phyloP scores from a whole-genome alignment of 1,284 basidiomycete species.

The Veloboletus limbatus region DNA sequence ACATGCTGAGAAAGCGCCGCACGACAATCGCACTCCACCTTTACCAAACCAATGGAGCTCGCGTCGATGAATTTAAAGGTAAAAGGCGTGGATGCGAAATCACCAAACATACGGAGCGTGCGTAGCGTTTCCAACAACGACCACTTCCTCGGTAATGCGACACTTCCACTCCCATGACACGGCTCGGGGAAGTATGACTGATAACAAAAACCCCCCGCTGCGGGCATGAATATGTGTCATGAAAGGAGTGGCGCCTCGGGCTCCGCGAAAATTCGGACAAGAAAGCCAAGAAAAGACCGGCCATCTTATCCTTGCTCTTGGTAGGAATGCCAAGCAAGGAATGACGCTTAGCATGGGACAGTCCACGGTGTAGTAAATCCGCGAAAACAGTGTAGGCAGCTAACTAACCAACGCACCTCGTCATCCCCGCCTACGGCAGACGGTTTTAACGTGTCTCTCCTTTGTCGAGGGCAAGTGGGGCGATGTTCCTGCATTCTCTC shows the following conservation, averaged over 20 bases:
- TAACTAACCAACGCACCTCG: slow-evolving; percentile 20
- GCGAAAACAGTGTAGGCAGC: too few species aligned
- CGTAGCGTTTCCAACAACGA: background rate
- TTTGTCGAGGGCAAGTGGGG: slow-evolving; percentile 9
- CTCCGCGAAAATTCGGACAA: background rate
- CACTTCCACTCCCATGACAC: background rate
- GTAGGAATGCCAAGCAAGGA: too few species aligned
- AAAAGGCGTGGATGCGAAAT: background rate
- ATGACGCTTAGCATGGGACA: background rate
- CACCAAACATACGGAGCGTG: background rate
- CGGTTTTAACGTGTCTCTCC: slow-evolving; percentile 22
- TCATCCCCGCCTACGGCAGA: slow-evolving; percentile 1
- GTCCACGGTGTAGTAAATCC: background rate
- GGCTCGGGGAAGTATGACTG: background rate
- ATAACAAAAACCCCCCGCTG: background rate
- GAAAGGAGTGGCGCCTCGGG: background rate
- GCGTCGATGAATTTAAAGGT: background rate
- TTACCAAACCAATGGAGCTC: background rate
- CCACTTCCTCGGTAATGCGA: background rate
- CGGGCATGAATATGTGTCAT: too few species aligned
- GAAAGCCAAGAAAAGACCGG: background rate
- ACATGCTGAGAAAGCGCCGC: background rate
- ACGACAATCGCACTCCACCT: background rate
- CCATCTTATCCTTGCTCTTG: too few species aligned
- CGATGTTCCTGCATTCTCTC: slow-evolving; percentile 5